These are phyloP conservation scores for Nemania abortiva DNA, from an alignment of 2,329 filamentous ascomycete species.

Conservation along the genomic window DNA sequence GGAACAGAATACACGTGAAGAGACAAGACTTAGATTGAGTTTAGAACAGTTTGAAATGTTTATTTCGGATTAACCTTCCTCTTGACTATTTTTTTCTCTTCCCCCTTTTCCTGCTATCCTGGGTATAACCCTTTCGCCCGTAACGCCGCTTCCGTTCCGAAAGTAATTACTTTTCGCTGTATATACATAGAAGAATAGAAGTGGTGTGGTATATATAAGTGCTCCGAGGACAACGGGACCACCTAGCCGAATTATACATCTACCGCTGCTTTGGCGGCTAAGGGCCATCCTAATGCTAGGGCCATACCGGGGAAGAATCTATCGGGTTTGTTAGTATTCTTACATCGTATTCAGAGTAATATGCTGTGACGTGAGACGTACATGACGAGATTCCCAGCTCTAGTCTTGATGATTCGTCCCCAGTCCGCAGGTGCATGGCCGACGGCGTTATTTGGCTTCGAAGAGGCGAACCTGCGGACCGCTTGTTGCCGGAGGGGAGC, in stretches of 20 bases:
- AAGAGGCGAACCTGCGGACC: conserved; percentile 26
- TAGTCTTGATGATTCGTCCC: conserved; percentile 52
- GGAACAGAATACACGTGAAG: not conserved
- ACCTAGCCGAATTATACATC: not conserved
- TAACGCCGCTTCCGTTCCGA: conserved; percentile 20
- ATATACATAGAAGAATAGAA: conserved; percentile 33
- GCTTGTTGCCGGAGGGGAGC: conserved; percentile 25
- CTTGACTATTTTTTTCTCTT: conserved; percentile 3
- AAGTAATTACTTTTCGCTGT: conserved; percentile 4
- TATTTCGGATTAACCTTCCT: not conserved
- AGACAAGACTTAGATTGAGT: not conserved
- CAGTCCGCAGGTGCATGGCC: conserved; percentile 50
- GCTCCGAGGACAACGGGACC: not conserved
- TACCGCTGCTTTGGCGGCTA: conserved; percentile 40
- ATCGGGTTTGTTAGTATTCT: conserved; percentile 8
- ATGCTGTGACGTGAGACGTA: conserved; percentile 47
- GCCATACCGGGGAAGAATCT: conserved; percentile 53
- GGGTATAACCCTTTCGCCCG: conserved; percentile 20
- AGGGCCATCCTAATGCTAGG: conserved; percentile 56
- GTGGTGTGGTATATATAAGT: not conserved
- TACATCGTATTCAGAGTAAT: not conserved
- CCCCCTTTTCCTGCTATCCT: conserved; percentile 2
- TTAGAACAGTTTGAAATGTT: conserved; percentile 3
- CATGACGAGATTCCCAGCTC: conserved; percentile 50
- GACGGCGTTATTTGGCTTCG: conserved; percentile 2